These are phyloP conservation scores for Conticribra guillardii DNA, from an alignment of 108 stramenopile species.

Conservation along the genomic window DNA sequence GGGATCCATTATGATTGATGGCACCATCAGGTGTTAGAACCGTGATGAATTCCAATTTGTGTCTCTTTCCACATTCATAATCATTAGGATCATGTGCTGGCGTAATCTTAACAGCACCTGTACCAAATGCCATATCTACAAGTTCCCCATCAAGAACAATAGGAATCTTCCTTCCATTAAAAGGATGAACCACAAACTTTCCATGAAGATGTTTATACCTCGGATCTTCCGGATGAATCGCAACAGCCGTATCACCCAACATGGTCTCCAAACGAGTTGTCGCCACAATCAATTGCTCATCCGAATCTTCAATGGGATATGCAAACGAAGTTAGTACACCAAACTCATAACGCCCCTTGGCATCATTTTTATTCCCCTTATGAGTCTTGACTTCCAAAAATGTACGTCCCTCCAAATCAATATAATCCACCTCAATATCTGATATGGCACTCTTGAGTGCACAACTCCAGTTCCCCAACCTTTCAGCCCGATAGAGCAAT, in stretches of 20 bases:
- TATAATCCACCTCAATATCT: slow-evolving; percentile 98
- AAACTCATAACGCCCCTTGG: slow-evolving; percentile 96
- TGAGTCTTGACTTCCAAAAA: slow-evolving; percentile 95
- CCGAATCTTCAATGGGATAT: slow-evolving; percentile 92
- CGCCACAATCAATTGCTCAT: slow-evolving; percentile 96
- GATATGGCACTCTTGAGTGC: slow-evolving; percentile 98
- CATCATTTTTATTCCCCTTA: slow-evolving; percentile 88
- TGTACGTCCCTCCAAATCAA: slow-evolving; percentile 94
- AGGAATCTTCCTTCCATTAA: slow-evolving; percentile 93
- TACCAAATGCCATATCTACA: slow-evolving; percentile 99
- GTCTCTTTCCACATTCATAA: slow-evolving; percentile 97
- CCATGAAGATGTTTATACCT: slow-evolving; percentile 98
- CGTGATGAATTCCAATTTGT: slow-evolving; percentile 94
- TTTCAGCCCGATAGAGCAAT: slow-evolving; percentile 92
- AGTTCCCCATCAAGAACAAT: slow-evolving; percentile 92
- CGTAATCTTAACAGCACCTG: slow-evolving; percentile 99
- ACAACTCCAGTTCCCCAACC: slow-evolving; percentile 98
- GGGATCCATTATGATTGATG: slow-evolving; percentile 88
- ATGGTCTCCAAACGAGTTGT: slow-evolving; percentile 99
- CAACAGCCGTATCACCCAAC: slow-evolving; percentile 99
- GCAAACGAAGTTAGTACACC: slow-evolving; percentile 96
- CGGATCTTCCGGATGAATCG: slow-evolving; percentile 97
- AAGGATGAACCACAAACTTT: slow-evolving; percentile 95
- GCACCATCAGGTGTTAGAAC: slow-evolving; percentile 90
- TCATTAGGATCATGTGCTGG: slow-evolving; percentile 99